These are phyloP conservation scores for Sclerotinia subarctica DNA, from an alignment of 2,329 filamentous ascomycete genomes.

Conservation along the genomic window DNA sequence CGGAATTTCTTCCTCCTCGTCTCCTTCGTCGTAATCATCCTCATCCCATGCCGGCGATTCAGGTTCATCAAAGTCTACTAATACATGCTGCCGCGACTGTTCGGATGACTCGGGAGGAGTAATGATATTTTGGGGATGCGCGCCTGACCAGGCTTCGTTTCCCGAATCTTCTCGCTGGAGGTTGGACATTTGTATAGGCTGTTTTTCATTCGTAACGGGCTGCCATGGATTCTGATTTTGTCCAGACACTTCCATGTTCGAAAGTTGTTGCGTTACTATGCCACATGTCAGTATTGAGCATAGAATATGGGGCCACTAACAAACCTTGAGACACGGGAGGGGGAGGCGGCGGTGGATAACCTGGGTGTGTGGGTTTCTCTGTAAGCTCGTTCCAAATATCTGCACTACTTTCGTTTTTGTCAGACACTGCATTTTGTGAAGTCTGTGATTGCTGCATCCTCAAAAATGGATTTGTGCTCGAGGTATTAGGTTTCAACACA, in stretches of 20 bases:
- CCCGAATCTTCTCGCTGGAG: slow-evolving; percentile 31
- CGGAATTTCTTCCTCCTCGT: background rate
- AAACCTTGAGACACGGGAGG: slow-evolving; percentile 29
- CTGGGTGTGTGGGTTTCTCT: slow-evolving; percentile 24
- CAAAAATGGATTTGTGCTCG: slow-evolving; percentile 37
- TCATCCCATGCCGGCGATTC: slow-evolving; percentile 39
- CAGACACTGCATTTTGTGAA: slow-evolving; percentile 20
- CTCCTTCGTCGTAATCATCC: slow-evolving; percentile 27
- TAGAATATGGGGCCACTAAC: background rate
- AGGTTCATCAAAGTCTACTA: slow-evolving; percentile 34
- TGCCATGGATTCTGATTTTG: slow-evolving; percentile 38
- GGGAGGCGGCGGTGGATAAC: slow-evolving; percentile 24
- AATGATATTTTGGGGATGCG: background rate
- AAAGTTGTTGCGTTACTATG: slow-evolving; percentile 29
- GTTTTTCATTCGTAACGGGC: slow-evolving; percentile 29
- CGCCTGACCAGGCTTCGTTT: slow-evolving; percentile 33
- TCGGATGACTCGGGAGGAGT: background rate
- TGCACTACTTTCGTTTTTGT: slow-evolving; percentile 33
- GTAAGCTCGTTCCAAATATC: slow-evolving; percentile 32
- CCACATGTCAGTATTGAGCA: background rate
- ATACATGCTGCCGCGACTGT: slow-evolving; percentile 25
- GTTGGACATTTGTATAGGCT: slow-evolving; percentile 26
- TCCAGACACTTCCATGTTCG: slow-evolving; percentile 31
- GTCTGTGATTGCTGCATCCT: slow-evolving; percentile 27
- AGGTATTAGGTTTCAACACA: slow-evolving; percentile 22